Evolutionary conservation across 2,329 filamentous ascomycete species (phyloP).

Genomic region (Colletotrichum coccodes): DNA sequence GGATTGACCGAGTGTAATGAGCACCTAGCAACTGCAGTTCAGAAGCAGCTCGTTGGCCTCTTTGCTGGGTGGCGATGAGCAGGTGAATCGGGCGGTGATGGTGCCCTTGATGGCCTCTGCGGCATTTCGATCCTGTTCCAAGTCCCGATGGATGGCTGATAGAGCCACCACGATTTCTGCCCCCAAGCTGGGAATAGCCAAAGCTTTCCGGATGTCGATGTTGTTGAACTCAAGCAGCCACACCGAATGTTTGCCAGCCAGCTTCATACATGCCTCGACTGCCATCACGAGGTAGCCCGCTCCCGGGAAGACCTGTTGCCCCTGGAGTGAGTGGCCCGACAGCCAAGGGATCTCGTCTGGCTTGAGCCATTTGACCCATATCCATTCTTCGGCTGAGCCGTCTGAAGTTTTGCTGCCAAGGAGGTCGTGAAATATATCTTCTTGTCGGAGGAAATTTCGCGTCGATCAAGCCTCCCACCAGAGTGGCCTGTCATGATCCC

Average conservation of each 20-base stretch:
- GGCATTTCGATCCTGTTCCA: not conserved
- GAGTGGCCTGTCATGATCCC: constrained; percentile 47
- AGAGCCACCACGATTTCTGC: not conserved
- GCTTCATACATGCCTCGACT: constrained; percentile 51
- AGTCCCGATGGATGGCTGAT: not conserved
- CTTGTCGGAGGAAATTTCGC: constrained; percentile 38
- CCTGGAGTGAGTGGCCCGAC: constrained; percentile 36
- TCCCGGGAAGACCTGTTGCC: constrained; percentile 49
- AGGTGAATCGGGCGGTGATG: too few species aligned
- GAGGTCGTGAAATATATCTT: constrained; percentile 47
- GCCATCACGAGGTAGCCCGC: constrained; percentile 55
- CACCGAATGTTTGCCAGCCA: not conserved
- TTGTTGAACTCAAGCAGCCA: constrained; percentile 1
- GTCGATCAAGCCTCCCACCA: constrained; percentile 40
- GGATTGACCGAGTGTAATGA: too few species aligned
- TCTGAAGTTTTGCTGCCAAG: not conserved
- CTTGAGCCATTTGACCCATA: constrained; percentile 31
- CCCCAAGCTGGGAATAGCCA: not conserved
- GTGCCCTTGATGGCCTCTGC: too few species aligned
- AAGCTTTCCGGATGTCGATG: constrained; percentile 8
- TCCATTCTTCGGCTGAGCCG: not conserved
- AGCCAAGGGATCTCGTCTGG: constrained; percentile 43
- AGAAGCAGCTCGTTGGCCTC: not conserved
- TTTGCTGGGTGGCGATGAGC: too few species aligned
- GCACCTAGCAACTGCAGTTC: too few species aligned